Conservation (phyloP, 257 asterid species). For the Fraxinus anomala region DNA sequence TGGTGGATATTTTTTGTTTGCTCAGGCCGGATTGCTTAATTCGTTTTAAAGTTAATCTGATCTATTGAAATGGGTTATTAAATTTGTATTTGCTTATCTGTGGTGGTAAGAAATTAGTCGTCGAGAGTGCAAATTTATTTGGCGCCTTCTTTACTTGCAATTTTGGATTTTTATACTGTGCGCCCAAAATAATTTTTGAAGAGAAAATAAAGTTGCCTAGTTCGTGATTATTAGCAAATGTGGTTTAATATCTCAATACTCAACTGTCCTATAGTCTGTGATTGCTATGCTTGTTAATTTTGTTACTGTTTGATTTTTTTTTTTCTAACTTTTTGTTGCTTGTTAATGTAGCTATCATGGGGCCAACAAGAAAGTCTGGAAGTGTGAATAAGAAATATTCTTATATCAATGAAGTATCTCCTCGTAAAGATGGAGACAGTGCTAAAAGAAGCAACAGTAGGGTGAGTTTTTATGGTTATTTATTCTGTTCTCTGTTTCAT, state of each 20-base stretch:
- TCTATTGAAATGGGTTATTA: slow-evolving; percentile 19
- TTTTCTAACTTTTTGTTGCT: slow-evolving; percentile 19
- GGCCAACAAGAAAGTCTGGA: slow-evolving; percentile 68
- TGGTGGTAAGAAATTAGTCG: slow-evolving; percentile 1
- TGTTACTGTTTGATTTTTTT: slow-evolving; percentile 5
- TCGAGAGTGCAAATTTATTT: slow-evolving; percentile 14
- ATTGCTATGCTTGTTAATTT: slow-evolving; percentile 3
- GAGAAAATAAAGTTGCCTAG: slow-evolving; percentile 5
- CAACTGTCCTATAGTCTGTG: slow-evolving; percentile 4
- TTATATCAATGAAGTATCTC: slow-evolving; percentile 54
- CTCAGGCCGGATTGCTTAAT: background rate
- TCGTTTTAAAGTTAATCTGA: slow-evolving; percentile 14
- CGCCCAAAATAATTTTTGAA: slow-evolving; percentile 14
- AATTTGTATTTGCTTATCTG: background rate
- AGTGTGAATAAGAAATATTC: slow-evolving; percentile 58
- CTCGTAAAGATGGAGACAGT: slow-evolving; percentile 61
- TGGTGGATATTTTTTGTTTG: slow-evolving; percentile 13
- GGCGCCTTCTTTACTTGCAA: slow-evolving; percentile 23
- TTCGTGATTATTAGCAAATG: slow-evolving; percentile 14
- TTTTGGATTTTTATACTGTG: slow-evolving; percentile 15
- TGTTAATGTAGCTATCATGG: slow-evolving; percentile 53
- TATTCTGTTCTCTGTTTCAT: background rate
- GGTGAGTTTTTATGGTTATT: slow-evolving; percentile 51
- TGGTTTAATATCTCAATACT: slow-evolving; percentile 14
- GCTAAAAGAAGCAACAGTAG: slow-evolving; percentile 53